A percentile compares a stretch with the other conserved stretches of the same genome.
phyloP scores from a whole-genome alignment of 1,139 yeast genomes.

The Saccharomyces hybrid region DNA sequence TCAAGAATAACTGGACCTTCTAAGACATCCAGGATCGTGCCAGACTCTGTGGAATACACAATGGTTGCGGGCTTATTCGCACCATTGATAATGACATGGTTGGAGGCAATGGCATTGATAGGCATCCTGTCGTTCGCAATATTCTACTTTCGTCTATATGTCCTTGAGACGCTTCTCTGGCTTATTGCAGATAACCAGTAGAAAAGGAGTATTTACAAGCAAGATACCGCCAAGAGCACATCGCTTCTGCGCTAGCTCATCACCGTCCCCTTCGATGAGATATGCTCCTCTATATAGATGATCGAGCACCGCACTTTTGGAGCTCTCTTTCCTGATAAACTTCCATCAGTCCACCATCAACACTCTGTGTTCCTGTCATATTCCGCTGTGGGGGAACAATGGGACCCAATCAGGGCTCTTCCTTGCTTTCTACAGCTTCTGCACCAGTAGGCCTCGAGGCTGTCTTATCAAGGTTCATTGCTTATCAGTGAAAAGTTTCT shows the following conservation, averaged over 20 bases:
- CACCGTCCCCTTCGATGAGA: not conserved
- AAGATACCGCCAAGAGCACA: not conserved
- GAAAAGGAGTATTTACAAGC: not conserved
- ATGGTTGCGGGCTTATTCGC: slow-evolving; percentile 56
- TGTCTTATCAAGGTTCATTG: not conserved
- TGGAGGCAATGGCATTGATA: slow-evolving; percentile 53
- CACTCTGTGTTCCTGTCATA: not conserved
- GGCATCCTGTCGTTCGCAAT: slow-evolving; percentile 36
- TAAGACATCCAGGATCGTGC: slow-evolving; percentile 52
- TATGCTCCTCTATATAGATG: not conserved
- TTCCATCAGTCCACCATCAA: not conserved
- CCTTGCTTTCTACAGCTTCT: not conserved
- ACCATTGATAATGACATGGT: slow-evolving; percentile 50
- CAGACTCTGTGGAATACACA: slow-evolving; percentile 53
- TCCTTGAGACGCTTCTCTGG: not conserved
- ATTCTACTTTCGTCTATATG: not conserved
- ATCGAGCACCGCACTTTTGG: not conserved
- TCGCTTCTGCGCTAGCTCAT: not conserved
- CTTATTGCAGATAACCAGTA: not conserved
- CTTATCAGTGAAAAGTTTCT: not conserved
- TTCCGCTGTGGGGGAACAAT: not conserved
- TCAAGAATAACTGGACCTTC: slow-evolving; percentile 28
- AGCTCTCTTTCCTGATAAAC: not conserved
- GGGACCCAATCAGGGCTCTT: not conserved
- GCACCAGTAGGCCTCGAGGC: not conserved